Evolutionary conservation across 1,284 basidiomycete species (phyloP).

Genomic region (Irpex sp.): DNA sequence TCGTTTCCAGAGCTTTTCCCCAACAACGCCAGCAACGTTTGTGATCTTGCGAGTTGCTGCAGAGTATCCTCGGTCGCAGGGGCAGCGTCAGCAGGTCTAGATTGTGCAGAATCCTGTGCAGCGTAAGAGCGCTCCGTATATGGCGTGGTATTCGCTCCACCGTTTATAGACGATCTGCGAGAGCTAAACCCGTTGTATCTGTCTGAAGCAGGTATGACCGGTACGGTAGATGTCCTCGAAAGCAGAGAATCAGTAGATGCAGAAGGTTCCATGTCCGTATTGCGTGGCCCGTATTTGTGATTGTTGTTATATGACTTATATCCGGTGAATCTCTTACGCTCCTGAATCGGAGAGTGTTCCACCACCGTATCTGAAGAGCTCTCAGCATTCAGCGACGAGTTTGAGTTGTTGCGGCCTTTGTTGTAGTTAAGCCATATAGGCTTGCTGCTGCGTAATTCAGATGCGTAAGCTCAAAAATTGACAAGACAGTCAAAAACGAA

Average conservation of each 20-base stretch:
- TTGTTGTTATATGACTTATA: neutral
- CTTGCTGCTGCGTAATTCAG: constrained; percentile 1
- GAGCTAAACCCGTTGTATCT: too few relatives aligned
- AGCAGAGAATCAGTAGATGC: neutral
- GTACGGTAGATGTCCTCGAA: neutral
- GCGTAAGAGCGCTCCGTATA: neutral
- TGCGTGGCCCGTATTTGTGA: neutral
- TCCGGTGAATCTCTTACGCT: neutral
- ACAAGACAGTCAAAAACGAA: neutral
- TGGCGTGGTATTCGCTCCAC: neutral
- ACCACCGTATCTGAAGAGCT: neutral
- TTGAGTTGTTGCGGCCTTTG: neutral
- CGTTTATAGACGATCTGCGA: neutral
- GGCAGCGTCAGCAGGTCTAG: neutral
- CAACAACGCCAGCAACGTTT: constrained; percentile 4
- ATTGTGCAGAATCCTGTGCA: neutral
- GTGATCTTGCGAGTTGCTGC: constrained; percentile 2
- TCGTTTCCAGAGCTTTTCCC: neutral
- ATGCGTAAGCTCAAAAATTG: neutral
- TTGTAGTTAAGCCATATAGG: constrained; percentile 1
- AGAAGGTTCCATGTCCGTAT: neutral
- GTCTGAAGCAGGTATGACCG: neutral
- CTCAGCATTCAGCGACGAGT: neutral
- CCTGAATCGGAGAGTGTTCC: neutral
- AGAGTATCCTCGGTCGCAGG: constrained; percentile 1